These are phyloP conservation scores for Trichoderma koningii DNA, from an alignment of 2,329 filamentous ascomycete species.

Conservation along the genomic window DNA sequence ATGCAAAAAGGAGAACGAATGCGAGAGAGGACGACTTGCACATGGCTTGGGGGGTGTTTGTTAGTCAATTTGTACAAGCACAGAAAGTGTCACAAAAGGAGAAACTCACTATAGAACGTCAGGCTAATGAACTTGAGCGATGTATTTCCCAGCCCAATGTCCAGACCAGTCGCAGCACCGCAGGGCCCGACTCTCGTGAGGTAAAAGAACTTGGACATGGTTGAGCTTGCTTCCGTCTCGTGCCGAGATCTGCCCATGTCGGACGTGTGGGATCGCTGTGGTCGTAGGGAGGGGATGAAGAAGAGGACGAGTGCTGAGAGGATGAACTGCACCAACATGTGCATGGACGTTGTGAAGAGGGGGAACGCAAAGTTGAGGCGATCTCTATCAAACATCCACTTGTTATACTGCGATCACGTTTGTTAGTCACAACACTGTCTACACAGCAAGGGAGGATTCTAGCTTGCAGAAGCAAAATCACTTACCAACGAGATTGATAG, in stretches of 20 bases:
- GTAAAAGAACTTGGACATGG: conserved; percentile 91
- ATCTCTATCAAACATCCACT: conserved; percentile 95
- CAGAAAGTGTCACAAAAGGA: background rate
- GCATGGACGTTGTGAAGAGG: conserved; percentile 89
- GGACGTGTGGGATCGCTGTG: conserved; percentile 53
- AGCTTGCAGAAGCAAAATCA: background rate
- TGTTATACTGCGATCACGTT: conserved; percentile 74
- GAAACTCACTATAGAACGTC: conserved; percentile 81
- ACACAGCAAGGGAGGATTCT: background rate
- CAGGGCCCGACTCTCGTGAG: conserved; percentile 89
- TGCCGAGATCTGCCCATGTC: conserved; percentile 55
- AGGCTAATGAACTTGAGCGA: conserved; percentile 94
- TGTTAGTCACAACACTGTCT: conserved; percentile 28
- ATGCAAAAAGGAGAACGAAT: conserved; percentile 94
- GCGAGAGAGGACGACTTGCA: conserved; percentile 96
- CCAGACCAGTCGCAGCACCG: conserved; percentile 86
- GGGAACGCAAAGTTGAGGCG: conserved; percentile 91
- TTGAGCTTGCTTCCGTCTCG: conserved; percentile 57
- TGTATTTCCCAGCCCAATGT: conserved; percentile 95
- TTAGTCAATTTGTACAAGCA: background rate
- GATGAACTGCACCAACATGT: conserved; percentile 93
- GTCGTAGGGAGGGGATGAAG: conserved; percentile 79
- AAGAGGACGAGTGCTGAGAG: conserved; percentile 78
- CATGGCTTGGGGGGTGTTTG: conserved; percentile 65
- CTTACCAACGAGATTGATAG: conserved; percentile 87